These are phyloP conservation scores for Malus orientalis DNA, from an alignment of 306 rosid genomes.

Conservation along the genomic window DNA sequence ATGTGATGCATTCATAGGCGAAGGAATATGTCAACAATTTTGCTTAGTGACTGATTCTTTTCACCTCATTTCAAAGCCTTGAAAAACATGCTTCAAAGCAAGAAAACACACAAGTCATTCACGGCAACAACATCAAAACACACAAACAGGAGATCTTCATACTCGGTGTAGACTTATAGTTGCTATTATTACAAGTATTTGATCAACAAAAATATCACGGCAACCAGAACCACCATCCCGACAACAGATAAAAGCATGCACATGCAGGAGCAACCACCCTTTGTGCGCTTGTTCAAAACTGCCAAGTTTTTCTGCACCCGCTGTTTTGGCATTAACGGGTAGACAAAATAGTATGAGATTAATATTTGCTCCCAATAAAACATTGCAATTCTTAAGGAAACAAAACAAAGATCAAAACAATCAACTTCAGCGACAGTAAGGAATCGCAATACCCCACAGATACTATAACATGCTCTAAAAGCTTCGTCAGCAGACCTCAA, in stretches of 20 bases:
- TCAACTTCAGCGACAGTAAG: not conserved
- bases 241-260: slow-evolving; percentile 68
- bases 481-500: not conserved
- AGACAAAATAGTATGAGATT: slow-evolving; percentile 9
- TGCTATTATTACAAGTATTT: slow-evolving; percentile 55
- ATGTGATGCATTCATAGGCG: no score
- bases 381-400: not conserved
- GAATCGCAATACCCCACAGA: no score
- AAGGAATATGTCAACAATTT: not conserved
- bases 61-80: not conserved
- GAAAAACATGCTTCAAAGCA: no score
- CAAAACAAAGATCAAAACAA: not conserved
- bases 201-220: slow-evolving; percentile 55
- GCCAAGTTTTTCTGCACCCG: slow-evolving; percentile 94
- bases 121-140: slow-evolving; percentile 16
- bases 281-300: slow-evolving; percentile 66
- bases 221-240: slow-evolving; percentile 67
- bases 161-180: not conserved
- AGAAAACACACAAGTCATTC: not conserved
- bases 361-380: slow-evolving; percentile 3
- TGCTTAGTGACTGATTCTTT: not conserved
- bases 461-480: not conserved
- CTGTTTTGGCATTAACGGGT: slow-evolving; percentile 42
- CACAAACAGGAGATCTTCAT: not conserved
- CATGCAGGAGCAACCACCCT: slow-evolving; percentile 94